Base-by-base conservation (phyloP, 1,284 basidiomycete genomes). In the Mycena sp. region DNA sequence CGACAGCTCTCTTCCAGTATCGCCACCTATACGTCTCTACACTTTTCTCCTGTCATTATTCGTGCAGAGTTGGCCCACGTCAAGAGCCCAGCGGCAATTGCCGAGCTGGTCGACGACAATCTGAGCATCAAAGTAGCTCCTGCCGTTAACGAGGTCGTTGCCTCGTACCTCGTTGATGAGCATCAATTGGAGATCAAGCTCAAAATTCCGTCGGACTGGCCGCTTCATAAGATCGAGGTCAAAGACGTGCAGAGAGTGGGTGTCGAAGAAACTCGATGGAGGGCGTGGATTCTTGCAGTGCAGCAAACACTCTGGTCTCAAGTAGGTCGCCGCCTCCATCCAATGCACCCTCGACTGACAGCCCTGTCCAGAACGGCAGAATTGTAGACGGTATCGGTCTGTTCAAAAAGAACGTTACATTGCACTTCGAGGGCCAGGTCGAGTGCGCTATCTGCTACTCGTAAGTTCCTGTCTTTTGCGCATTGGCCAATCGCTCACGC, bases 401-500 rank as follows among this genome's bases (percentile, higher is more conserved):
- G 62, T 99, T 98, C 85, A 98, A 97, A 81, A 93, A 93, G 80
- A 99, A 99, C 72, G 94, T 96, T 37, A 85, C 88, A 0, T 83
- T 93, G 32, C 94, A 98, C 76, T 98, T 98, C 72, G 94, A 96
- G 68, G 96, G 96, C 11, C 92, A 96, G 72, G 92, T 93, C 9
- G 94, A 96, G 72, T 96, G 98, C 77, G 90, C 96, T 2, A 98
- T 98, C 71, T 97, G 94, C 72, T 96, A 96, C 75, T 95, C 93
- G 92, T 95, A 74, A 72, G 90, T 81, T n/a, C 12, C 37, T 49
- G 2, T 29, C 19, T 19, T 28, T n/a, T 66, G 19, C 30, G n/a
- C n/a, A n/a, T 40, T 5, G n/a, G 9, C 19, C 23, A 3, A 44
- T 49, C 29, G 32, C 44, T 66, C 43, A 29, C 37, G 49, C 63